Evolutionary conservation across 306 rosid species (phyloP), one percentile per base, ranked within the genome.

Genomic region (Quercus mongolica): DNA sequence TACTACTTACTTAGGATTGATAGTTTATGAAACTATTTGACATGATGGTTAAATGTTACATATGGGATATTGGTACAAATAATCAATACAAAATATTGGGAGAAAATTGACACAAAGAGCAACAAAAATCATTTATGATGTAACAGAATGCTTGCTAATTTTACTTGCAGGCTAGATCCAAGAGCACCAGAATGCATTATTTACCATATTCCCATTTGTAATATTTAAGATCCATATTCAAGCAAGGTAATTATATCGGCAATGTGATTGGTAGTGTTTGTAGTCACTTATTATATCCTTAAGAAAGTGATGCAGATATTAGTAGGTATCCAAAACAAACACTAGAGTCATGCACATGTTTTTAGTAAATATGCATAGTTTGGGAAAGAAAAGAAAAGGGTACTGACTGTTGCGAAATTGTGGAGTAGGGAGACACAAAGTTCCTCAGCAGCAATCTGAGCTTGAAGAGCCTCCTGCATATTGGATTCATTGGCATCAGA

Each of bases 391-490:
- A 15, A 68, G 38, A 25, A 21, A 35, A 46, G 31, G 65, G 63
- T 15, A 84, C 92, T 74, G 25, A 91, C 97, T 82, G 26, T 75
- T 31, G 97, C 86, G 63, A 85, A 88, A 19, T 81, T 61, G 25
- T 77, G 75, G 38, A 92, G 92, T 72, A 93, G 82, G 56, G 76
- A 71, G 14, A 88, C 88, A 69, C 89, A 86, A 77, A 89, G 82
- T 75, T 91, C 94, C 89, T 89, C 90, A 17, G 92, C 86, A n/a
- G 84, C 84, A 15, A 91, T 86, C 68, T 85, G 91, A 18, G 87
- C 83, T 11, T 83, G 73, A 15, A 92, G 85, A 49, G 87, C 87
- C 69, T 84, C 82, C 68, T 89, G 90, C 92, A 93, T 86, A 67
- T 83, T 82, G 44, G 84, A 83, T 35, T 91, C 97, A 46, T 88